phyloP scores from a whole-genome alignment of 2,329 filamentous ascomycete species.

The Ophiostoma ulmi region DNA sequence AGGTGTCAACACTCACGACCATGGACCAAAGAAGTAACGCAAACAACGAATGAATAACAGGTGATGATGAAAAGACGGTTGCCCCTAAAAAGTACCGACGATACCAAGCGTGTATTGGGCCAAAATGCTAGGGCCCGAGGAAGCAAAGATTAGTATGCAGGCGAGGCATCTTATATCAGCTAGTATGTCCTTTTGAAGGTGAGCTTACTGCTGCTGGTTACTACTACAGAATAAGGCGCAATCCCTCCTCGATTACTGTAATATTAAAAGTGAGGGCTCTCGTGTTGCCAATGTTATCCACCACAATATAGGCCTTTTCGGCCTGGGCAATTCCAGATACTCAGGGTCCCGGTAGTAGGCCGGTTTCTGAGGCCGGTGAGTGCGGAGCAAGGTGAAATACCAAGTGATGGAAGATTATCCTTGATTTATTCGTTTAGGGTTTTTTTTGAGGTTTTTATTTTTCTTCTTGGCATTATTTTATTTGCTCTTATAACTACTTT shows the following conservation, averaged over 20 bases:
- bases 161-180: background rate
- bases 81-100: background rate
- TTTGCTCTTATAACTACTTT: too few relatives aligned
- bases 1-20: background rate
- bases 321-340: too few relatives aligned
- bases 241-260: background rate
- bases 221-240: background rate
- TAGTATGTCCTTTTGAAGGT: slow-evolving; percentile 2
- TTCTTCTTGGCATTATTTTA: too few relatives aligned
- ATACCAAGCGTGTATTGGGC: background rate
- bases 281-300: background rate
- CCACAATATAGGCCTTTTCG: background rate
- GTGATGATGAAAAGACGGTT: background rate
- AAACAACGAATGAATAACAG: background rate
- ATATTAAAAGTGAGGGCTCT: too few relatives aligned
- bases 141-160: background rate
- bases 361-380: too few relatives aligned
- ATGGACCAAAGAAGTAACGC: too few relatives aligned
- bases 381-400: too few relatives aligned
- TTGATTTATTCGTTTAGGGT: too few relatives aligned
- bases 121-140: background rate
- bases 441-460: too few relatives aligned
- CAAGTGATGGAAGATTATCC: too few relatives aligned
- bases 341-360: too few relatives aligned
- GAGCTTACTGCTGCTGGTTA: background rate